These are phyloP conservation scores for Chlorella vulgaris DNA, from an alignment of 139 green algal species.

Conservation along the genomic window DNA sequence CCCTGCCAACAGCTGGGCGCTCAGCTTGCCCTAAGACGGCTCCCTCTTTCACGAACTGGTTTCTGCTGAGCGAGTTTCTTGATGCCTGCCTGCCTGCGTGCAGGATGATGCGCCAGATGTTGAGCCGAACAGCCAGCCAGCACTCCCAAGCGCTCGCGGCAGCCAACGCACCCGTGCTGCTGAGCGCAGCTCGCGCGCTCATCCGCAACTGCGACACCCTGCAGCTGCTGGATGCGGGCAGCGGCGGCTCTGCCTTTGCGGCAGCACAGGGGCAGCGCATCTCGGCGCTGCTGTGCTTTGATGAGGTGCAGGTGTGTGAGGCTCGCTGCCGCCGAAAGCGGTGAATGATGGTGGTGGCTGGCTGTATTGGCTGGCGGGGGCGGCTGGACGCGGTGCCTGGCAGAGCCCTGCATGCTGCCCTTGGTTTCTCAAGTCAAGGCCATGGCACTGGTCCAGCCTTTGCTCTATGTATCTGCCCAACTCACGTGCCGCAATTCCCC, in stretches of 20 bases:
- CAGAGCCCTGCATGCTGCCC: not conserved
- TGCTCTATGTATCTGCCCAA: not conserved
- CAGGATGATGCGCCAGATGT: conserved; percentile 35
- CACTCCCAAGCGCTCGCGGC: conserved; percentile 41
- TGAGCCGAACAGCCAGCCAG: conserved; percentile 24
- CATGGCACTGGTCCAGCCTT: too few species aligned
- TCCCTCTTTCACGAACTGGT: too few species aligned
- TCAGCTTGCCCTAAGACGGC: too few species aligned
- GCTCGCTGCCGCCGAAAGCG: not conserved
- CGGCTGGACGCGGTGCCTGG: too few species aligned
- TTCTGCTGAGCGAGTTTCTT: too few species aligned
- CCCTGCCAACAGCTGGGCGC: not conserved
- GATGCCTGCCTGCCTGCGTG: not conserved
- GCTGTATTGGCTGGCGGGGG: not conserved
- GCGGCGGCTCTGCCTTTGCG: not conserved
- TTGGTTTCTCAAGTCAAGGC: too few species aligned
- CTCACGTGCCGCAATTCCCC: too few species aligned
- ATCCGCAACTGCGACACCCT: conserved; percentile 49
- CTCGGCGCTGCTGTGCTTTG: conserved; percentile 74
- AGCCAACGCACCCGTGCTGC: conserved; percentile 63
- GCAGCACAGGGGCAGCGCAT: conserved; percentile 9
- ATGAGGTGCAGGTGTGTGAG: conserved; percentile 74
- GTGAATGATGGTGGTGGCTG: too few species aligned
- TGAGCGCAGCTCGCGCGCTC: conserved; percentile 49
- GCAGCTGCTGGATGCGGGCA: conserved; percentile 1